Base-by-base conservation (phyloP, 2,329 filamentous ascomycete genomes). In the Sarocladiaceae sp. region DNA sequence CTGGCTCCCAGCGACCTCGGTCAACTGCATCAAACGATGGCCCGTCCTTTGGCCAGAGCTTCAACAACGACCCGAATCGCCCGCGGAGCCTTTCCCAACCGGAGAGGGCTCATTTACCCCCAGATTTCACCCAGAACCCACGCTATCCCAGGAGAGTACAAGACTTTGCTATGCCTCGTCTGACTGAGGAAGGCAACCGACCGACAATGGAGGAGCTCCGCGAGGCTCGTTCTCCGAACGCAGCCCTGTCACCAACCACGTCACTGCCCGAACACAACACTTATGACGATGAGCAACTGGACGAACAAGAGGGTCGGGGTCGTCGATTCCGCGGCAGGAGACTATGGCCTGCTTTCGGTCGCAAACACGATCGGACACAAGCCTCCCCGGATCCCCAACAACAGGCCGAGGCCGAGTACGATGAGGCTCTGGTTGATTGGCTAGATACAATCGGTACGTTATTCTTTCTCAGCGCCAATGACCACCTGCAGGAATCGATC, bases 351-450 rank as follows among this genome's bases (percentile, higher is more conserved):
- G 41, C 33, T 21, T 29, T 26, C 26, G 18, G 41, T 29, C 31
- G 34, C 6, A 27, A 15, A 27, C 29, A 29, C 31, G n/a, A 43
- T n/a, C 15, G 34, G 11, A 23, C 19, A 41, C 39, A 43, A 13
- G 10, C 32, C 33, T 27, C n/a, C 13, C 35, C 15, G 44, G 39
- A 1, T 32, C 39, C 12, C 18, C 45, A 31, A 3, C n/a, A 46
- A 13, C 39, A 48, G 34, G 48, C 43, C 5, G 51, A 56, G 9
- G 50, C 62, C n/a, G 65, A 67, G 46, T 67, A 66, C 35, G 55
- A 63, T 13, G 59, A 63, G n/a, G 54, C 63, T 18, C 35, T 68
- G 39, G 65, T 68, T 3, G 65, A 68, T 34, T 65, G 60, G 53
- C 50, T 68, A 6, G 65, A 67, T 43, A 63, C 62, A 11, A 63